Percentiles rank a stretch among this genome's conserved stretches.
Evolutionary conservation across 2,329 filamentous ascomycete genomes (phyloP).

Genomic region (Penicillium nordicum): DNA sequence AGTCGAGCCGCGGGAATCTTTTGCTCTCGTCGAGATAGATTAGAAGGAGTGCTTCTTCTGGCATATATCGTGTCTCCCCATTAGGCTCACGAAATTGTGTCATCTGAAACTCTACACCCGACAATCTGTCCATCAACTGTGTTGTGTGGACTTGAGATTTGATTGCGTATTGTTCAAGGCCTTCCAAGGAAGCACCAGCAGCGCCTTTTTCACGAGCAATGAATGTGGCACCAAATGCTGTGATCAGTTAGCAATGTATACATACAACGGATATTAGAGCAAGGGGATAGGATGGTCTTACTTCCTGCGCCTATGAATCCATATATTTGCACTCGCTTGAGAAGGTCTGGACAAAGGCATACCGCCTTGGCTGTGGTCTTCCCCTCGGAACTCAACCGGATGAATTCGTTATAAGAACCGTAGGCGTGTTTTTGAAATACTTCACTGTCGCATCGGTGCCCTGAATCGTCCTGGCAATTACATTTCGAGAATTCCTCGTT

Average conservation of each 20-base stretch:
- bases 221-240: slow-evolving; percentile 22
- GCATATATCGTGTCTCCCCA: slow-evolving; percentile 17
- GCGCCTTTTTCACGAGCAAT: slow-evolving; percentile 16
- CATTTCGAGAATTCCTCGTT: slow-evolving; percentile 13
- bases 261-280: background rate
- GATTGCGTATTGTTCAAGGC: slow-evolving; percentile 19
- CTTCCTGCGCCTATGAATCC: slow-evolving; percentile 20
- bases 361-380: background rate
- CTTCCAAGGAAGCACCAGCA: background rate
- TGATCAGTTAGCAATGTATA: slow-evolving; percentile 2
- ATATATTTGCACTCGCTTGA: slow-evolving; percentile 12
- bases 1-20: slow-evolving; percentile 29
- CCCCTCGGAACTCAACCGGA: background rate
- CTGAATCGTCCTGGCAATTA: background rate
- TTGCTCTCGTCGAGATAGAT: slow-evolving; percentile 22
- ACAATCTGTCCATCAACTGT: background rate
- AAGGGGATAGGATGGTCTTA: slow-evolving; percentile 7
- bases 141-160: slow-evolving; percentile 20
- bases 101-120: background rate
- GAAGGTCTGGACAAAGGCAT: slow-evolving; percentile 5
- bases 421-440: background rate
- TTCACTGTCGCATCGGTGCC: background rate
- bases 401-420: background rate
- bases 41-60: slow-evolving; percentile 27
- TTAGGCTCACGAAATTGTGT: slow-evolving; percentile 6